phyloP scores from a whole-genome alignment of 73 alveolate genomes.

The Stentor roeselii region DNA sequence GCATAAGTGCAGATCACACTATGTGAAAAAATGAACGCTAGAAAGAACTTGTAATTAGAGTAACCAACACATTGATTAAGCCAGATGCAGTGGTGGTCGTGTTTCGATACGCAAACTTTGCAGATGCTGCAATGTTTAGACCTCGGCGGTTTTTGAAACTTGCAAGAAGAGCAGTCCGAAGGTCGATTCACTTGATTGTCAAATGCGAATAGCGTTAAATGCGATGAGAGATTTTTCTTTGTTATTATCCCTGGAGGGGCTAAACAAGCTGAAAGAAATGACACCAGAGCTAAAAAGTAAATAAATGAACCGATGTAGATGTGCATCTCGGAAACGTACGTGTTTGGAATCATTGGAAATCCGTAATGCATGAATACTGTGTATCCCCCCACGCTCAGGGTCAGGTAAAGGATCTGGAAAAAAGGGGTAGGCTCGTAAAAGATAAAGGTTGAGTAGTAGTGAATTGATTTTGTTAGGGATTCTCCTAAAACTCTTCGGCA shows the following conservation, averaged over 20 bases:
- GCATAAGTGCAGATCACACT: conserved; percentile 64
- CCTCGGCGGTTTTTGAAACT: conserved; percentile 57
- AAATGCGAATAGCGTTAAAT: conserved; percentile 37
- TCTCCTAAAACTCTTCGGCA: conserved; percentile 24
- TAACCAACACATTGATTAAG: conserved; percentile 71
- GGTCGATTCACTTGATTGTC: conserved; percentile 46
- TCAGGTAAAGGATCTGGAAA: conserved; percentile 50
- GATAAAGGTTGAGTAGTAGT: neutral
- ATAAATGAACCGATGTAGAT: conserved; percentile 45
- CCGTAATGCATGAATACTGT: conserved; percentile 48
- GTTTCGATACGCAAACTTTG: conserved; percentile 57
- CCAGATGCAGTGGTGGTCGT: conserved; percentile 77
- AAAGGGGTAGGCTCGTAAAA: conserved; percentile 58
- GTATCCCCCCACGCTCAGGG: conserved; percentile 51
- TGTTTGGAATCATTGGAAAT: conserved; percentile 50
- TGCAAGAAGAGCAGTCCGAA: conserved; percentile 53
- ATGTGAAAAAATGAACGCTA: conserved; percentile 51
- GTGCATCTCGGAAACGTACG: conserved; percentile 36
- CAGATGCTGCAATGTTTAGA: conserved; percentile 67
- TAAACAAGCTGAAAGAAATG: conserved; percentile 54
- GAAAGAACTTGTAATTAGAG: conserved; percentile 55
- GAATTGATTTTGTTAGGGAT: neutral
- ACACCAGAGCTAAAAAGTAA: conserved; percentile 40
- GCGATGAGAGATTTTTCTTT: conserved; percentile 37
- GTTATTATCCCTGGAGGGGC: conserved; percentile 62